Conservation (phyloP, 208 protist species). For the Phytomonas serpens region DNA sequence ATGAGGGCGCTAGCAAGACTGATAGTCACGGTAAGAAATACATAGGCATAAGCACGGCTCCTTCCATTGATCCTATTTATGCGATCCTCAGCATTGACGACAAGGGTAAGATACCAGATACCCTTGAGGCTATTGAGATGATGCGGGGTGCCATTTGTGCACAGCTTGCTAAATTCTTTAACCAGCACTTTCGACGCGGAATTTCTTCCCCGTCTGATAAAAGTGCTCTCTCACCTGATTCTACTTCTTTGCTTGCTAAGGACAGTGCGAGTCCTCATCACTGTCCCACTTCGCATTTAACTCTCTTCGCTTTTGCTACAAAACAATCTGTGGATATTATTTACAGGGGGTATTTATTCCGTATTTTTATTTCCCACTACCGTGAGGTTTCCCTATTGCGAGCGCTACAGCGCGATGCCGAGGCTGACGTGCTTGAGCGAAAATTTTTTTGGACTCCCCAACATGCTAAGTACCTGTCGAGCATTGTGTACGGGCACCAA, state of each 20-base stretch:
- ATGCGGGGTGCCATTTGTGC: constrained; percentile 85
- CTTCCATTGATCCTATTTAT: constrained; percentile 69
- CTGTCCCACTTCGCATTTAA: not conserved
- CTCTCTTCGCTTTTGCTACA: constrained; percentile 25
- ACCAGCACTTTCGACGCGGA: constrained; percentile 28
- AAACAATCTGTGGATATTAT: constrained; percentile 72
- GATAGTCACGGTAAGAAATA: constrained; percentile 37
- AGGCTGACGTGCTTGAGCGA: constrained; percentile 66
- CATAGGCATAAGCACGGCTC: constrained; percentile 40
- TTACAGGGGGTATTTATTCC: constrained; percentile 74
- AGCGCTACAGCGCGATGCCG: constrained; percentile 55
- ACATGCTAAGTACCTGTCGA: constrained; percentile 76
- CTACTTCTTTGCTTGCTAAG: not conserved
- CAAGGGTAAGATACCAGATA: constrained; percentile 76
- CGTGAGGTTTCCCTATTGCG: constrained; percentile 75
- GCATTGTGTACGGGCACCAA: constrained; percentile 62
- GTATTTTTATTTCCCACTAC: constrained; percentile 84
- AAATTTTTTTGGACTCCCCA: constrained; percentile 83
- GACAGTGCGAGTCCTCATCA: not conserved
- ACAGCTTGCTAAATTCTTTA: constrained; percentile 69
- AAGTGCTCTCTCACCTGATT: constrained; percentile 2
- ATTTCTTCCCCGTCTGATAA: not conserved
- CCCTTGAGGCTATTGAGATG: constrained; percentile 66
- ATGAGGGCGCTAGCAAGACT: not conserved
- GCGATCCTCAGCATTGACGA: constrained; percentile 81